Base-by-base conservation (phyloP, 2,329 filamentous ascomycete genomes). In the Lachnellula cervina region DNA sequence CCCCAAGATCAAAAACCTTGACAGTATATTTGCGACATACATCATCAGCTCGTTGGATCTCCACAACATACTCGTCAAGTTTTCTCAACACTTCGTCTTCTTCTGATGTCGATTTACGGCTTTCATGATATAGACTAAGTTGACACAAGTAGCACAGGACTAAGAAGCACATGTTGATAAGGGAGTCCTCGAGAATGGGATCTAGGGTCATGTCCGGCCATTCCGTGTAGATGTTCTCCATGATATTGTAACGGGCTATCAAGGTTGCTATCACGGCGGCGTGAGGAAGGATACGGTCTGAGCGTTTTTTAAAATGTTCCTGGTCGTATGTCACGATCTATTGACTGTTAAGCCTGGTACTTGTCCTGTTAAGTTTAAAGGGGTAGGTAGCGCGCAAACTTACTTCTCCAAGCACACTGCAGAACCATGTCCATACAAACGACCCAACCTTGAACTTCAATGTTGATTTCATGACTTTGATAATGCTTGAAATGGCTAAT, bases 191-290 rank as follows among this genome's bases (percentile, higher is more conserved):
- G 2, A 40, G 14, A 40, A 17, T 9, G 14, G 5, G 5, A 40
- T 40, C 38, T 60, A 60, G 6, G 43, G 7, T 14, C 58, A 61
- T 61, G 2, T 37, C 51, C 16, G 38, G 34, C 58, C 58, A 60
- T 16, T 60, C 50, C 34, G 40, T 19, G 23, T 62, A 58, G 3
- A 60, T 58, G 43, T 49, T 60, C 25, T 62, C 59, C 50, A 62
- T 56, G 8, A 60, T 53, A 9, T 48, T 49, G 28, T 62, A 60
- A 40, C 59, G 50, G 40, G 55, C 59, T n/a, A 62, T 49, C 2
- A 58, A 49, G 9, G 43, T 52, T 14, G 47, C 51, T 7, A 62
- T 32, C 9, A 51, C 48, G 2, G 46, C 48, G 11, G 59, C 25
- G 13, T 52, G 28, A 6, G 32, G n/a, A 35, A 40, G 46, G 11